Evolutionary conservation across 148 eudicot genomes (phyloP).

Genomic region (Hydrangea macrophylla): DNA sequence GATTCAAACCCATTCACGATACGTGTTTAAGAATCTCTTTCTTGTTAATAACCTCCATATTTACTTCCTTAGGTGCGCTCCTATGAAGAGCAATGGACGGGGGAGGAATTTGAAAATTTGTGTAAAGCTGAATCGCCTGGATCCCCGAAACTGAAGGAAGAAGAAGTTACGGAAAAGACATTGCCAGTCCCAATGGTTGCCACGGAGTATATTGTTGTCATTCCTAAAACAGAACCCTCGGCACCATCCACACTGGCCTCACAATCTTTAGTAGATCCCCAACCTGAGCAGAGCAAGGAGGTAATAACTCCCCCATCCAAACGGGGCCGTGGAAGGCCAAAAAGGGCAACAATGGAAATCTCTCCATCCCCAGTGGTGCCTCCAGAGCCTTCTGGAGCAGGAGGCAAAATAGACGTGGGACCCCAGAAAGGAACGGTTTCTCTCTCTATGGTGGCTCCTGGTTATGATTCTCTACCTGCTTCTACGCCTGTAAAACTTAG

Average conservation of each 20-base stretch:
- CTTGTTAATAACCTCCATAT: conserved; percentile 6
- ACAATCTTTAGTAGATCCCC: conserved; percentile 24
- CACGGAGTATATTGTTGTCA: conserved; percentile 22
- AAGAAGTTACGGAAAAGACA: conserved; percentile 28
- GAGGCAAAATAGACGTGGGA: conserved; percentile 11
- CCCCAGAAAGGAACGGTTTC: conserved; percentile 22
- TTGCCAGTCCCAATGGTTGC: conserved; percentile 22
- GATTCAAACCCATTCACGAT: too few relatives aligned
- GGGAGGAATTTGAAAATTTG: conserved; percentile 92
- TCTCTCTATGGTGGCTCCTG: conserved; percentile 15
- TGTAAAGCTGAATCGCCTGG: conserved; percentile 76
- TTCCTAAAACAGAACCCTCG: conserved; percentile 33
- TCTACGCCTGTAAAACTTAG: conserved; percentile 27
- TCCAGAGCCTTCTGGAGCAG: conserved; percentile 26
- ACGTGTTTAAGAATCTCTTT: too few relatives aligned
- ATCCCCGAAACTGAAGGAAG: conserved; percentile 48
- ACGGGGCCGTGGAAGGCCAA: conserved; percentile 96
- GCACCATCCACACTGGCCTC: conserved; percentile 18
- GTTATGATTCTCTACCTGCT: conserved; percentile 23
- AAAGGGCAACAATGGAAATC: conserved; percentile 33
- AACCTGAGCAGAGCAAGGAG: conserved; percentile 32
- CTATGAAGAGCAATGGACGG: conserved; percentile 98
- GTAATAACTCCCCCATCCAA: conserved; percentile 58
- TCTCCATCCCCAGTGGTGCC: conserved; percentile 28
- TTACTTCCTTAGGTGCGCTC: conserved; percentile 68